phyloP scores from a whole-genome alignment of 2,329 filamentous ascomycete species.

The Neocucurbitaria cava region DNA sequence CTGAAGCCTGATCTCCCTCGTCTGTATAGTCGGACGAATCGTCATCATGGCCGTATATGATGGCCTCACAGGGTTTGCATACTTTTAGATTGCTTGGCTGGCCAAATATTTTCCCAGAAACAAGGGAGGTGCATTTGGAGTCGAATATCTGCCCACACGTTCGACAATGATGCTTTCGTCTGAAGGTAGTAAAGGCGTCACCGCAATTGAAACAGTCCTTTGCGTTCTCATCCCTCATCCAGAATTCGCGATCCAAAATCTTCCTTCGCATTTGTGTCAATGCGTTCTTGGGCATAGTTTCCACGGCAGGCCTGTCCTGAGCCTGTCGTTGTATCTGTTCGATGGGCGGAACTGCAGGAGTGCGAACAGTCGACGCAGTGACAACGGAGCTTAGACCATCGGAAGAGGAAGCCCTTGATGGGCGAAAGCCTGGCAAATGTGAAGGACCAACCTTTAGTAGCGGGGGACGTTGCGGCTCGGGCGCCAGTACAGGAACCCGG shows the following conservation, averaged over 20 bases:
- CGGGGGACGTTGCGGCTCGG: slow-evolving; percentile 47
- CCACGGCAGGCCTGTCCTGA: slow-evolving; percentile 27
- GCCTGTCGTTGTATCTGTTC: slow-evolving; percentile 37
- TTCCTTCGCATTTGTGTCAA: slow-evolving; percentile 76
- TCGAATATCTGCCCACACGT: slow-evolving; percentile 98
- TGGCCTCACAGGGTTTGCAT: slow-evolving; percentile 89
- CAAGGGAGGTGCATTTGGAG: slow-evolving; percentile 91
- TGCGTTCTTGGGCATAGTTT: slow-evolving; percentile 50
- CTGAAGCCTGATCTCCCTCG: slow-evolving; percentile 71
- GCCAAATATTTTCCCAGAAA: slow-evolving; percentile 85
- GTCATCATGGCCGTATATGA: slow-evolving; percentile 90
- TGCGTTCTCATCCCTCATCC: slow-evolving; percentile 99
- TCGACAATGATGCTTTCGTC: slow-evolving; percentile 95
- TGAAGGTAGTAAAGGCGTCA: slow-evolving; percentile 88
- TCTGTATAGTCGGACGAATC: slow-evolving; percentile 91
- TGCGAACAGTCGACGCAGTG: slow-evolving; percentile 43
- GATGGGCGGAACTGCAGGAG: slow-evolving; percentile 39
- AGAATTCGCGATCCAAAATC: slow-evolving; percentile 92
- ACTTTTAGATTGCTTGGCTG: slow-evolving; percentile 84
- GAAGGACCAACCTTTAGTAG: slow-evolving; percentile 54
- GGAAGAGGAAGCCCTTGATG: slow-evolving; percentile 55
- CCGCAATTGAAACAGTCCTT: slow-evolving; percentile 96
- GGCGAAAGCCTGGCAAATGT: slow-evolving; percentile 57
- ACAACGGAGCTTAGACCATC: slow-evolving; percentile 51
- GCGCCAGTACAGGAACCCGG: slow-evolving; percentile 33